A percentile compares a stretch with the other conserved stretches of the same genome.
Evolutionary conservation across 2,329 filamentous ascomycete species (phyloP).

Genomic region (Diaporthe vaccinii): DNA sequence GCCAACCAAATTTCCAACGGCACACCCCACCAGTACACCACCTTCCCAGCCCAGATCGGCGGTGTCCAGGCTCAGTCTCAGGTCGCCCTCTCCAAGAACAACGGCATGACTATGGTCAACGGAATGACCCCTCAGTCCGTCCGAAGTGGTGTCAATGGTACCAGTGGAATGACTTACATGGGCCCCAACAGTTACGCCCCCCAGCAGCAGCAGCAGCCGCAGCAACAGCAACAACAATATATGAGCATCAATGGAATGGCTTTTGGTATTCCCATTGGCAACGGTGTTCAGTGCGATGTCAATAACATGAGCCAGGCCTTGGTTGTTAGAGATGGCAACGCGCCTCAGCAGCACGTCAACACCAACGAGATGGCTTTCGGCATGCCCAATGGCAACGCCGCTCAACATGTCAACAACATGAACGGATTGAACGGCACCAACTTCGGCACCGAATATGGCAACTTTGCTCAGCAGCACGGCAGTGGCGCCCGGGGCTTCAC

Average conservation of each 20-base stretch:
- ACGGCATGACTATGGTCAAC: slow-evolving; percentile 3
- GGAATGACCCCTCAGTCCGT: neutral
- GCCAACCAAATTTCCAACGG: neutral
- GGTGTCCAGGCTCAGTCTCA: neutral
- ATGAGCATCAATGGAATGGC: neutral
- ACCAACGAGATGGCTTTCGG: neutral
- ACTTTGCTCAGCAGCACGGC: neutral
- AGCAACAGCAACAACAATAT: neutral
- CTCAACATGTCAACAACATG: neutral
- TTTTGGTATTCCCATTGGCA: neutral
- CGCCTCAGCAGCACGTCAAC: neutral
- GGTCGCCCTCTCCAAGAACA: neutral
- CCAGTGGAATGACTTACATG: neutral
- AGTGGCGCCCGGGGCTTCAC: neutral
- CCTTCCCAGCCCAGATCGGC: slow-evolving; percentile 22
- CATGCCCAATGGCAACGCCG: neutral
- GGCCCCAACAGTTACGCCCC: neutral
- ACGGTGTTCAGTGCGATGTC: neutral
- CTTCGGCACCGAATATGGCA: neutral
- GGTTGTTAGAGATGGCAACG: neutral
- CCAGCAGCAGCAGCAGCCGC: neutral
- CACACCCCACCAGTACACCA: neutral
- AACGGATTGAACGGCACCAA: neutral
- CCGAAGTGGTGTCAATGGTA: neutral
- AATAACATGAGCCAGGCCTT: neutral